Conservation (phyloP, 768 basidiomycete genomes). For the Solioccasus polychromus region DNA sequence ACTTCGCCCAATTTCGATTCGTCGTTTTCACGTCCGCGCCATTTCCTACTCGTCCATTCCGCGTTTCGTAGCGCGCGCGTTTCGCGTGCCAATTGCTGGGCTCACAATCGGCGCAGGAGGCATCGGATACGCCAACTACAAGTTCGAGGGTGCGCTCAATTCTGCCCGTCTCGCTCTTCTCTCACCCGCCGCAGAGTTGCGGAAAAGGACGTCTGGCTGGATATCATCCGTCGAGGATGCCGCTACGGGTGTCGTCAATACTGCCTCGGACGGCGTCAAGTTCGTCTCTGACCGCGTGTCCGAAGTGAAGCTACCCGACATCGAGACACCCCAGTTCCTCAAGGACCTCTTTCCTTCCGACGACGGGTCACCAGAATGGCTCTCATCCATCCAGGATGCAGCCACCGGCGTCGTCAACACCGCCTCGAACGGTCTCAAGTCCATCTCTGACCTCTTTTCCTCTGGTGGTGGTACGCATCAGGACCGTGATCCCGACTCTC, state of each 20-base stretch:
- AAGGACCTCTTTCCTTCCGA: constrained; percentile 54
- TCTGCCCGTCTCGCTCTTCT: not conserved
- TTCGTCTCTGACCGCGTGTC: constrained; percentile 58
- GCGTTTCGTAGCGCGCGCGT: constrained; percentile 82
- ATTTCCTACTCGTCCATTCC: constrained; percentile 88
- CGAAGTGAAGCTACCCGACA: constrained; percentile 52
- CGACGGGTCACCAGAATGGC: constrained; percentile 44
- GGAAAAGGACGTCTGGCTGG: constrained; percentile 66
- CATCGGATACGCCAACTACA: constrained; percentile 93
- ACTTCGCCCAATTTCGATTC: constrained; percentile 41
- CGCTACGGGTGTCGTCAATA: constrained; percentile 57
- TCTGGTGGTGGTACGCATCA: constrained; percentile 25
- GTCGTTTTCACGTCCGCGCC: constrained; percentile 70
- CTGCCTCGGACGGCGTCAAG: constrained; percentile 69
- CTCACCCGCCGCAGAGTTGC: constrained; percentile 52
- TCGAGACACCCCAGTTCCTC: constrained; percentile 65
- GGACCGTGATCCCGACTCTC: constrained; percentile 32
- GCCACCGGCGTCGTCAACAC: constrained; percentile 60
- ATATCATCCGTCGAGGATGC: constrained; percentile 63
- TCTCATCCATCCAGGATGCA: constrained; percentile 61
- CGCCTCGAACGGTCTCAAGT: constrained; percentile 66
- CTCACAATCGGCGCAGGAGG: constrained; percentile 89
- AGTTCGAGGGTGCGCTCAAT: constrained; percentile 76
- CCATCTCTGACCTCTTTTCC: constrained; percentile 42
- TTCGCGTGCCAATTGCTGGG: constrained; percentile 84